phyloP scores from a whole-genome alignment of 2,329 filamentous ascomycete species.

The Diaporthe longicolla region DNA sequence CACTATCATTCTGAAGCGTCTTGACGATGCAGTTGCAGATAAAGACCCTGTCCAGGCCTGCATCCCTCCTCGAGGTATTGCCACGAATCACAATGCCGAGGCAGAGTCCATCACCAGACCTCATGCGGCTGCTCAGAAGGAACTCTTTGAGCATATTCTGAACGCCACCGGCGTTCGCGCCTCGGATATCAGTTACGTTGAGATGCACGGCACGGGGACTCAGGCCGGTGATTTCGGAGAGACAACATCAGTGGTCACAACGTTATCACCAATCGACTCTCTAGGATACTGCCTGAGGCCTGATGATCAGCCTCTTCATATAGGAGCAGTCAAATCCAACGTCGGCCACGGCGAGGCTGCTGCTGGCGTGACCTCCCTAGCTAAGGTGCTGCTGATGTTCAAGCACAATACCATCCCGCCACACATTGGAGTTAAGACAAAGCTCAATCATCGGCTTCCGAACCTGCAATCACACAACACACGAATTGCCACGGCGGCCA shows the following conservation, averaged over 20 bases:
- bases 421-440: conserved; percentile 63
- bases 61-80: neutral
- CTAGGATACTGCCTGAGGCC: neutral
- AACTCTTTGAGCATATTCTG: conserved; percentile 53
- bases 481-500: conserved; percentile 61
- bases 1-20: conserved; percentile 61
- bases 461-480: neutral
- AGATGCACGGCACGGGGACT: conserved; percentile 80
- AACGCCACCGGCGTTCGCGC: conserved; percentile 67
- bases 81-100: conserved; percentile 34
- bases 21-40: conserved; percentile 61
- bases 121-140: conserved; percentile 65
- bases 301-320: conserved; percentile 57
- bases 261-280: conserved; percentile 52
- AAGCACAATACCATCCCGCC: conserved; percentile 63
- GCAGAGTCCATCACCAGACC: conserved; percentile 28
- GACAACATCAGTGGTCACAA: conserved; percentile 69
- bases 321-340: conserved; percentile 58
- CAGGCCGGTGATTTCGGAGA: conserved; percentile 79
- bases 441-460: conserved; percentile 49
- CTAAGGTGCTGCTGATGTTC: conserved; percentile 66
- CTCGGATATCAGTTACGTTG: conserved; percentile 71
- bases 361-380: conserved; percentile 57
- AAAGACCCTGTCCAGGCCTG: conserved; percentile 45
- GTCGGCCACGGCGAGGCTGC: conserved; percentile 65